Evolutionary conservation across 805 yeast species (phyloP), one percentile per base, ranked within the genome.

Genomic region (Hermanozyma aechmeae): DNA sequence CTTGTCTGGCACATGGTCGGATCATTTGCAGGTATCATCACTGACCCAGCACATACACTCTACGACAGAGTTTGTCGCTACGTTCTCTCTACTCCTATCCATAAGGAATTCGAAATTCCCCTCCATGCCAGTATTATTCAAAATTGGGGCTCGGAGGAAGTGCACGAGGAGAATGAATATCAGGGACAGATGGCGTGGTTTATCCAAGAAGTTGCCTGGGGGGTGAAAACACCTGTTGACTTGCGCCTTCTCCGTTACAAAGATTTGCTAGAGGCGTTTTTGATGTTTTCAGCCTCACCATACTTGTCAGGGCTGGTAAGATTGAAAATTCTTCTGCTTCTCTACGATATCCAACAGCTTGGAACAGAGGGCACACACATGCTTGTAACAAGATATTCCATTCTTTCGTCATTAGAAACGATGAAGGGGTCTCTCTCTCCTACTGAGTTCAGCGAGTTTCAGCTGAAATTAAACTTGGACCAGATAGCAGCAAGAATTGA

Each of bases 31-130:
- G 69, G 73, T 3, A 59, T 83, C 2, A 48, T 83, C 33, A 50
- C 64, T 5, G 73, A 77, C 36, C 95, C 96, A 0, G 73, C 76
- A 0, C 89, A 83, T 37, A 68, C 65, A 41, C 50, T 89, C 13
- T 82, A 79, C 50, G 95, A 86, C 38, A 73, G 73, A 39, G 72
- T 74, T 0, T 73, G 65, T 42, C 68, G 78, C 34, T 84, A 76
- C 67, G 62, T 86, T 8, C 56, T 84, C 21, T 56, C 71, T 4
- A 70, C 72, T 22, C 77, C 83, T 3, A 49, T 46, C 11, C 45
- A 68, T 26, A 55, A 55, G 35, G 29, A 45, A 5, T 46, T 41
- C 29, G 73, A 66, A 15, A 43, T 73, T 24, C 79, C 79, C 3
- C 42, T 72, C 24, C 66, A 53, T 45, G 56, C 51, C 20, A 30